Percentiles rank a stretch among this genome's conserved stretches.
These are phyloP conservation scores for Calonectria montana DNA, from an alignment of 2,329 filamentous ascomycete genomes.

Conservation along the genomic window DNA sequence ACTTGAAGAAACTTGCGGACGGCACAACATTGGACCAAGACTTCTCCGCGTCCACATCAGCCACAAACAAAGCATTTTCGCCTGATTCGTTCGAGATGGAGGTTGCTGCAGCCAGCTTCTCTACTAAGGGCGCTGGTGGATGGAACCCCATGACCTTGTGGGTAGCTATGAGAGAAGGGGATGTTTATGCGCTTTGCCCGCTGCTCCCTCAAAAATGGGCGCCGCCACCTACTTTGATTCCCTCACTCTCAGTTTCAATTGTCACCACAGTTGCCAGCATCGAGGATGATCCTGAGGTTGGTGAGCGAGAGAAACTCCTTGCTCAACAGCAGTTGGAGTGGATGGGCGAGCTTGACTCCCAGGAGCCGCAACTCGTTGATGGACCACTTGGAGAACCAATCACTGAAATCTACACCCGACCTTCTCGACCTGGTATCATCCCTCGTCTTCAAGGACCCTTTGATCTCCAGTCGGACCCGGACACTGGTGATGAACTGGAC, in stretches of 20 bases:
- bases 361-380: slow-evolving; percentile 69
- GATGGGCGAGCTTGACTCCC: slow-evolving; percentile 74
- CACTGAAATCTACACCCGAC: slow-evolving; percentile 67
- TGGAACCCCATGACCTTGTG: slow-evolving; percentile 98
- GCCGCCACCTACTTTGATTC: slow-evolving; percentile 79
- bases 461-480: slow-evolving; percentile 65
- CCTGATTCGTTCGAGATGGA: slow-evolving; percentile 94
- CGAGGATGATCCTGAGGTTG: slow-evolving; percentile 68
- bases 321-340: slow-evolving; percentile 74
- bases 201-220: slow-evolving; percentile 90
- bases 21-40: slow-evolving; percentile 86
- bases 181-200: slow-evolving; percentile 93
- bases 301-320: slow-evolving; percentile 65
- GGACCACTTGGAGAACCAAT: slow-evolving; percentile 59
- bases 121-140: slow-evolving; percentile 73
- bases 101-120: slow-evolving; percentile 88
- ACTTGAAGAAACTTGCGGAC: slow-evolving; percentile 89
- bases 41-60: slow-evolving; percentile 79
- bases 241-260: slow-evolving; percentile 85
- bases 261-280: slow-evolving; percentile 76
- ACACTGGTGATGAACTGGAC: slow-evolving; percentile 68
- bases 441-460: slow-evolving; percentile 74
- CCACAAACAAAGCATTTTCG: slow-evolving; percentile 84
- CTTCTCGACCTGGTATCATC: slow-evolving; percentile 66
- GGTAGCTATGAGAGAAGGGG: slow-evolving; percentile 94